phyloP scores from a whole-genome alignment of 2,329 filamentous ascomycete species.

The Aspergillus felis region DNA sequence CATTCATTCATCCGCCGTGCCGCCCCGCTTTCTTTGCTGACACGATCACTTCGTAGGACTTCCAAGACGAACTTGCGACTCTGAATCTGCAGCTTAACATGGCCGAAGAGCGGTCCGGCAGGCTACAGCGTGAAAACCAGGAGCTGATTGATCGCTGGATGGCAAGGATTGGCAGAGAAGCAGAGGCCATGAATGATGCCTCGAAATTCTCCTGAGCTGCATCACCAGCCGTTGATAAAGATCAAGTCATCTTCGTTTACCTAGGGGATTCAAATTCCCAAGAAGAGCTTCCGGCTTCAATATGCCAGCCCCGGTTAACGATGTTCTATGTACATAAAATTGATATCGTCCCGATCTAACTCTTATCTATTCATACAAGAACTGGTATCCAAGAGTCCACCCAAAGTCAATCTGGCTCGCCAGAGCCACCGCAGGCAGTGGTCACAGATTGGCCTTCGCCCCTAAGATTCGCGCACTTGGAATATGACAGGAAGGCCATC shows the following conservation, averaged over 20 bases:
- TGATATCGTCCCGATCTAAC: background rate
- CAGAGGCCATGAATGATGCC: slow-evolving; percentile 74
- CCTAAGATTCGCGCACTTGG: background rate
- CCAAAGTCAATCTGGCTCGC: background rate
- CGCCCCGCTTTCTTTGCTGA: slow-evolving; percentile 1
- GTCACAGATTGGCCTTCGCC: background rate
- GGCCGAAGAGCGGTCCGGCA: slow-evolving; percentile 70
- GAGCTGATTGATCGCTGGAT: slow-evolving; percentile 91
- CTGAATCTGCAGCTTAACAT: slow-evolving; percentile 84
- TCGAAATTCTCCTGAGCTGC: slow-evolving; percentile 42
- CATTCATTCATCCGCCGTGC: background rate
- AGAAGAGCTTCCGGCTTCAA: background rate
- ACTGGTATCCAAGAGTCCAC: slow-evolving; percentile 8
- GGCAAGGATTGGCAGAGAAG: slow-evolving; percentile 79
- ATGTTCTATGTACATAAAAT: background rate
- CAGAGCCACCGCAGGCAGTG: background rate
- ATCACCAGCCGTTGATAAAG: background rate
- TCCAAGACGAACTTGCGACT: slow-evolving; percentile 90
- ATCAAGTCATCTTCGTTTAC: background rate
- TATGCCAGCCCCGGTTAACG: background rate
- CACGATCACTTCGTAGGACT: slow-evolving; percentile 50
- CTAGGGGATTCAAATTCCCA: background rate
- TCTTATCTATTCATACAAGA: slow-evolving; percentile 5
- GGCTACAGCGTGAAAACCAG: slow-evolving; percentile 76
- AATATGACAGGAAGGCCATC: background rate